These are phyloP conservation scores for Aspergillus latus DNA, from an alignment of 2,329 filamentous ascomycete species.

Conservation along the genomic window DNA sequence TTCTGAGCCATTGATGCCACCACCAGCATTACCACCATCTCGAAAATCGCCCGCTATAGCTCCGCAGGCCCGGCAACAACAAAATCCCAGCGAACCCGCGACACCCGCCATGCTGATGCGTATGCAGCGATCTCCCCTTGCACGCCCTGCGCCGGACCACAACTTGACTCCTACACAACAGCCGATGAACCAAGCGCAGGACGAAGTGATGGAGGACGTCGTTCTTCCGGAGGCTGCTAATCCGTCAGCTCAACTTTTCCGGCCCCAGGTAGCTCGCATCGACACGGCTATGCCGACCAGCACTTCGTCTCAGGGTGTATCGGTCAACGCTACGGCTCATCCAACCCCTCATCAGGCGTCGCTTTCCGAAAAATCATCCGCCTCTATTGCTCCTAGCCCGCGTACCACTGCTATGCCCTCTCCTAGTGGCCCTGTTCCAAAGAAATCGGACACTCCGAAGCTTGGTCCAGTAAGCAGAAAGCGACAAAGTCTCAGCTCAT, in stretches of 20 bases:
- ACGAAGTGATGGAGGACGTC: constrained; percentile 63
- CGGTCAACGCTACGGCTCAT: constrained; percentile 63
- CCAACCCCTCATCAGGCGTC: constrained; percentile 39
- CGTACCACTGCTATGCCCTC: constrained; percentile 55
- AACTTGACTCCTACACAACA: constrained; percentile 37
- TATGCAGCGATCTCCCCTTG: constrained; percentile 54
- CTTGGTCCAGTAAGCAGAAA: constrained; percentile 60
- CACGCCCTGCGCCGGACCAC: constrained; percentile 40
- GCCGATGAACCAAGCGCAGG: constrained; percentile 48
- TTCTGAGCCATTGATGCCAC: constrained; percentile 52
- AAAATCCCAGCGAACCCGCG: constrained; percentile 59
- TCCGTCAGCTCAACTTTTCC: constrained; percentile 43
- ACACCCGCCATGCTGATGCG: constrained; percentile 89
- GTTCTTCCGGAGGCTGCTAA: constrained; percentile 71
- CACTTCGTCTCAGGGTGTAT: constrained; percentile 56
- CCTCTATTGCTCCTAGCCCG: constrained; percentile 53
- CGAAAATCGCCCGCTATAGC: constrained; percentile 42
- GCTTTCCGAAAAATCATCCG: constrained; percentile 18
- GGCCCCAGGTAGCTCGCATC: constrained; percentile 51
- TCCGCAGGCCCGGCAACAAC: constrained; percentile 30
- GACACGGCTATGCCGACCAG: constrained; percentile 47
- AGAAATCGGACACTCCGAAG: constrained; percentile 51
- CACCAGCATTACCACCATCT: constrained; percentile 46
- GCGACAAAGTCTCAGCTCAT: constrained; percentile 67
- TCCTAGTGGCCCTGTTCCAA: constrained; percentile 44